phyloP scores from a whole-genome alignment of 208 protist genomes.

The Naegleria gruberi region DNA sequence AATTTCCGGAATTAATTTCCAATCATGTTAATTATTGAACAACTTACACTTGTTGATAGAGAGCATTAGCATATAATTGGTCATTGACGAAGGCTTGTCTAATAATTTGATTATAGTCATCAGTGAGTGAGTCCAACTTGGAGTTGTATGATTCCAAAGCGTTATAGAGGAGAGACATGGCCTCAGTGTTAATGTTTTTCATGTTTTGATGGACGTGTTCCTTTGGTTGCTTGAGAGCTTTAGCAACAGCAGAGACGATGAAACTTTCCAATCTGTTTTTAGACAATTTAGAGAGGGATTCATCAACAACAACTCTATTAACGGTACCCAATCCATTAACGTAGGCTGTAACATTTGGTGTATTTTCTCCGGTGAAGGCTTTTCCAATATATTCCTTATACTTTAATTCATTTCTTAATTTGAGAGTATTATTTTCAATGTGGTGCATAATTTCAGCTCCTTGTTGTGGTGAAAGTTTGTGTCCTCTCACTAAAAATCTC shows the following conservation, averaged over 20 bases:
- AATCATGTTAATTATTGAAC: neutral
- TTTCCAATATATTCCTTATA: neutral
- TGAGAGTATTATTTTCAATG: neutral
- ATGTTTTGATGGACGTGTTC: neutral
- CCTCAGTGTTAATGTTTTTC: neutral
- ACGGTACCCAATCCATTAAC: neutral
- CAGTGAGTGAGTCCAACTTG: neutral
- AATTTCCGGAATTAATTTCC: neutral
- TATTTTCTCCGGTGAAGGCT: neutral
- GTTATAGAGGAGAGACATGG: neutral
- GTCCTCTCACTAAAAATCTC: neutral
- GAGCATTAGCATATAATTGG: neutral
- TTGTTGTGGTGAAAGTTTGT: neutral
- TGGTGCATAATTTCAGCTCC: neutral
- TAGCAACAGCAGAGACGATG: neutral
- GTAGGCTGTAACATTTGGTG: neutral
- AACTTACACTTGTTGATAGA: neutral
- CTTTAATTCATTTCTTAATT: neutral
- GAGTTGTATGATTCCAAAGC: neutral
- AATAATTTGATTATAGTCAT: neutral
- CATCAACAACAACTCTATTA: neutral
- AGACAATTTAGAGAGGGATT: neutral
- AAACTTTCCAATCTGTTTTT: neutral
- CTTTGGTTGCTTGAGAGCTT: neutral
- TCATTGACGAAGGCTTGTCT: neutral